Conservation (phyloP, 1,284 basidiomycete genomes). For the Papiliotrema terrestris region DNA sequence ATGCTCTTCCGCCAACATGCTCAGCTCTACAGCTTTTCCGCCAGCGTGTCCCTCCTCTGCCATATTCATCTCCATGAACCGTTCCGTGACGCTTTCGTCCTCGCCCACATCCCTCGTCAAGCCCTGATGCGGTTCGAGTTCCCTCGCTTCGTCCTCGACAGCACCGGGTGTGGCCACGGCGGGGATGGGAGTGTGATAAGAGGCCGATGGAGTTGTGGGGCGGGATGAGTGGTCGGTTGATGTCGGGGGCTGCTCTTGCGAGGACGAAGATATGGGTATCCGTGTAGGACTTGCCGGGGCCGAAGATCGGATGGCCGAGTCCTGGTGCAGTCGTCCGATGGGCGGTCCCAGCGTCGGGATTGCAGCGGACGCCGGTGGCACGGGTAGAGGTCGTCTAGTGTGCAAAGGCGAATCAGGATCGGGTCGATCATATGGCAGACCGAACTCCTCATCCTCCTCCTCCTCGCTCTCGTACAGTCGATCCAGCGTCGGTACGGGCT, state of each 20-base stretch:
- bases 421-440: conserved; percentile 15
- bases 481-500: not conserved
- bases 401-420: conserved; percentile 4
- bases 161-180: not conserved
- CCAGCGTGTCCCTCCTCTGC: not conserved
- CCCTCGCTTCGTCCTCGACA: not conserved
- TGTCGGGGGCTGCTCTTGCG: no score
- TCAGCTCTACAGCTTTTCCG: not conserved
- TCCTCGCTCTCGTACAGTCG: not conserved
- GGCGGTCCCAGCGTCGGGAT: no score
- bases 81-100: conserved; percentile 4
- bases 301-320: no score
- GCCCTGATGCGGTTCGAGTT: conserved; percentile 1
- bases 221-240: no score
- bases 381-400: no score
- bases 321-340: no score
- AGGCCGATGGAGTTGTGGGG: not conserved
- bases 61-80: not conserved
- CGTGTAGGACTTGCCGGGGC: no score
- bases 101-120: not conserved
- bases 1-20: not conserved
- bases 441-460: conserved; percentile 10
- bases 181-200: not conserved
- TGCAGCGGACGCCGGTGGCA: no score
- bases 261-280: not conserved